Evolutionary conservation across 2,329 filamentous ascomycete species (phyloP).

Genomic region (Plectosphaerella plurivora): DNA sequence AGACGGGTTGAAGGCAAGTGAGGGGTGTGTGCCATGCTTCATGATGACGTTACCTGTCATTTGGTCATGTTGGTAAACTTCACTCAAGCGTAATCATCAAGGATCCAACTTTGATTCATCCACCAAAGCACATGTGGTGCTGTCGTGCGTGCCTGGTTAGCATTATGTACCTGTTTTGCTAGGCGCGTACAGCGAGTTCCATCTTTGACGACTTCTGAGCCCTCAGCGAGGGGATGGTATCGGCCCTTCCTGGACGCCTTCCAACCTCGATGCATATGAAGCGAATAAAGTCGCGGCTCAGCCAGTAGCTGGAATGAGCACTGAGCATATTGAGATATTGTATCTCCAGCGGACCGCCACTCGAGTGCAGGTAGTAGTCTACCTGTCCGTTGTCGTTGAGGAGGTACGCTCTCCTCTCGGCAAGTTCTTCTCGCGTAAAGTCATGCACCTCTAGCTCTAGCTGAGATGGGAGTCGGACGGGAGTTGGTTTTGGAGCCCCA

Average conservation of each 20-base stretch:
- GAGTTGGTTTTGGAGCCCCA: conserved; percentile 23
- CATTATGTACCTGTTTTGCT: too few relatives aligned
- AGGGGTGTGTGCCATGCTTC: background rate
- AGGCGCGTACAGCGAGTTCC: background rate
- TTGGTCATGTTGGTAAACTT: background rate
- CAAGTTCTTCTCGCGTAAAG: conserved; percentile 87
- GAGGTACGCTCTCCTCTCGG: conserved; percentile 80
- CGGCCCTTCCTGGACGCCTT: conserved; percentile 61
- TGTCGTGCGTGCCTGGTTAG: too few relatives aligned
- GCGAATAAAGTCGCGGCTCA: conserved; percentile 78
- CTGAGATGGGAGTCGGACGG: conserved; percentile 52
- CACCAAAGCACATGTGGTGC: too few relatives aligned
- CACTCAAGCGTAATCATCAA: too few relatives aligned
- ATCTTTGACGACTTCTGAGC: conserved; percentile 48
- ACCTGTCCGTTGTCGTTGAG: conserved; percentile 97
- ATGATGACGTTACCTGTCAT: too few relatives aligned
- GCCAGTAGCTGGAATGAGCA: conserved; percentile 94
- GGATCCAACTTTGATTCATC: too few relatives aligned
- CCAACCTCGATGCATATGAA: conserved; percentile 88
- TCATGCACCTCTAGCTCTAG: conserved; percentile 96
- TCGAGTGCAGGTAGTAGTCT: conserved; percentile 81
- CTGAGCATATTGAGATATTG: conserved; percentile 97
- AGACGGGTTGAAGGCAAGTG: background rate
- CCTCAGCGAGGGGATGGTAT: conserved; percentile 53
- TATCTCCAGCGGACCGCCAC: conserved; percentile 83